phyloP scores from a whole-genome alignment of 2,329 filamentous ascomycete species.

The Pseudogymnoascus sp. region DNA sequence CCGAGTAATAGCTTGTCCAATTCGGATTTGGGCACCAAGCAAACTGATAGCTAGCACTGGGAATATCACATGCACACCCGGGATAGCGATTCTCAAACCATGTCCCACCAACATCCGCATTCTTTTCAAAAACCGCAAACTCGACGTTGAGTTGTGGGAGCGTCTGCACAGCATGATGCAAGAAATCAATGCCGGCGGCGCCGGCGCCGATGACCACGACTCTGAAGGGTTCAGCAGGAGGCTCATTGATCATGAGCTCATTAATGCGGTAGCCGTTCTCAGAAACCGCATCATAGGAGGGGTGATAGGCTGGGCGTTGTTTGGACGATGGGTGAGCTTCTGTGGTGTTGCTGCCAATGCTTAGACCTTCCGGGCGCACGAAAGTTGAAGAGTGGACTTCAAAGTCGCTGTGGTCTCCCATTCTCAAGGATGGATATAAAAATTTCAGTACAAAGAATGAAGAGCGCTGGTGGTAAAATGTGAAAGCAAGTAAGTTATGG shows the following conservation, averaged over 20 bases:
- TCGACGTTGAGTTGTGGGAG: background rate
- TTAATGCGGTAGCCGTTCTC: background rate
- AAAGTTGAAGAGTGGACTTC: background rate
- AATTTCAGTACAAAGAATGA: background rate
- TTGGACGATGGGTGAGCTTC: background rate
- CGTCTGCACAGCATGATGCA: background rate
- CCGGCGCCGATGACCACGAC: background rate
- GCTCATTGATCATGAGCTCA: background rate
- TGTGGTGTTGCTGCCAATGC: background rate
- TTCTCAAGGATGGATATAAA: background rate
- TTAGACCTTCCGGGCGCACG: background rate
- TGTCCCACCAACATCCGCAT: conserved; percentile 41
- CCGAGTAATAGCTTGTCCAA: conserved; percentile 27
- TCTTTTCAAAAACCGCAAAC: conserved; percentile 33
- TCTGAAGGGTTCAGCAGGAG: background rate
- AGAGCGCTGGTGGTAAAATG: background rate
- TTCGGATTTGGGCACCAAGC: conserved; percentile 16
- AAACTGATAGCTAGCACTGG: conserved; percentile 43
- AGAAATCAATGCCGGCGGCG: background rate
- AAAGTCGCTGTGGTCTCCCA: background rate
- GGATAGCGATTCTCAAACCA: conserved; percentile 49
- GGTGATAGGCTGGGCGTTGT: background rate
- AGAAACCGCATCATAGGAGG: background rate
- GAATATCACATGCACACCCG: conserved; percentile 45
- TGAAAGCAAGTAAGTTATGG: background rate